These are phyloP conservation scores for Puccinia brachypodii DNA, from an alignment of 1,284 basidiomycete species.

Conservation along the genomic window DNA sequence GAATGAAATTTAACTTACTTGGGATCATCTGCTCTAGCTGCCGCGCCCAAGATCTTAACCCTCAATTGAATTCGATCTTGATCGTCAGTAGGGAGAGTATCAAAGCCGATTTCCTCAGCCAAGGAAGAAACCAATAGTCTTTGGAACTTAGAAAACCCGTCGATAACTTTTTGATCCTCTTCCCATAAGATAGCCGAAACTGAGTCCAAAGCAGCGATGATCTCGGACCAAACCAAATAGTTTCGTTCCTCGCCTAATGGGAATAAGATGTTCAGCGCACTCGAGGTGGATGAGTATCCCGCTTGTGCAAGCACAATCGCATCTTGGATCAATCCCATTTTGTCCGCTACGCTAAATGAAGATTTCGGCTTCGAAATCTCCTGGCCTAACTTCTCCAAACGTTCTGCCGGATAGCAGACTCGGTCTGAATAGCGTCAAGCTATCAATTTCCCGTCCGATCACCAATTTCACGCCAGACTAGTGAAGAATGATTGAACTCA, in stretches of 20 bases:
- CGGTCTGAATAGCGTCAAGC: slow-evolving; percentile 64
- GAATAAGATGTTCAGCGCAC: slow-evolving; percentile 69
- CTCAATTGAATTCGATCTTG: slow-evolving; percentile 48
- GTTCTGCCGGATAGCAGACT: slow-evolving; percentile 80
- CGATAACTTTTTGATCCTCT: slow-evolving; percentile 25
- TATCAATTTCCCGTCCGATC: background rate
- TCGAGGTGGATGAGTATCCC: slow-evolving; percentile 73
- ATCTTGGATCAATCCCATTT: slow-evolving; percentile 81
- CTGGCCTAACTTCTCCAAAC: slow-evolving; percentile 73
- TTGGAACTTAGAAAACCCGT: slow-evolving; percentile 37
- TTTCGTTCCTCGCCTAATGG: slow-evolving; percentile 53
- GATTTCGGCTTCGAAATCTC: slow-evolving; percentile 71
- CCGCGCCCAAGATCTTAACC: slow-evolving; percentile 36
- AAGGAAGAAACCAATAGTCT: slow-evolving; percentile 20
- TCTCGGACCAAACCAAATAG: slow-evolving; percentile 48
- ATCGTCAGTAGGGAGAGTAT: slow-evolving; percentile 27
- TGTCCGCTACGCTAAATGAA: slow-evolving; percentile 76
- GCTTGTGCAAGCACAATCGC: slow-evolving; percentile 76
- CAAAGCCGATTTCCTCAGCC: slow-evolving; percentile 45
- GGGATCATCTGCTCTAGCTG: slow-evolving; percentile 62
- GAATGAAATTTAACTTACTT: slow-evolving; percentile 58
- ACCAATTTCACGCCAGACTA: background rate
- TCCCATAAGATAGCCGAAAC: slow-evolving; percentile 43
- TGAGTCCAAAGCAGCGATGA: slow-evolving; percentile 18
- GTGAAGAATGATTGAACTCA: slow-evolving; percentile 58